Percentiles rank a stretch among this genome's conserved stretches.
phyloP scores from a whole-genome alignment of 2,329 filamentous ascomycete species.

The Trichophaea hybrida region DNA sequence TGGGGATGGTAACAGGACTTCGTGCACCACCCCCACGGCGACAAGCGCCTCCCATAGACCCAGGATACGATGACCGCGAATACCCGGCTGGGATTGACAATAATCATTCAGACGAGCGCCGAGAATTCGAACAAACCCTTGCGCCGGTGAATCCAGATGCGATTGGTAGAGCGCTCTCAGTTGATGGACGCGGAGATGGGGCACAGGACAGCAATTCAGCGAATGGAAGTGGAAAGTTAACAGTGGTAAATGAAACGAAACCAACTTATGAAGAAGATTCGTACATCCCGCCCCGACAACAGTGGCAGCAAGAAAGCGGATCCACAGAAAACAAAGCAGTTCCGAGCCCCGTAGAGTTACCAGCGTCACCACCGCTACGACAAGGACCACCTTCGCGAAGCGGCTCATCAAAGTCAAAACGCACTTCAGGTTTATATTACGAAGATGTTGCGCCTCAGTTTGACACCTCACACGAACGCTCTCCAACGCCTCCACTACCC shows the following conservation, averaged over 20 bases:
- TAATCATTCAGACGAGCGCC: conserved; percentile 12
- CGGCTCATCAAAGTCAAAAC: conserved; percentile 8
- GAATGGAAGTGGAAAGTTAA: conserved; percentile 3
- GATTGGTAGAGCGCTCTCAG: conserved; percentile 11
- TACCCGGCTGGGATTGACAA: background rate
- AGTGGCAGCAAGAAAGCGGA: conserved; percentile 12
- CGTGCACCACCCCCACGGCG: conserved; percentile 9
- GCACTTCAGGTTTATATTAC: conserved; percentile 48
- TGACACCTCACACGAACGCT: conserved; percentile 37
- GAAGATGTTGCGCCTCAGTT: conserved; percentile 90
- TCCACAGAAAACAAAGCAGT: background rate
- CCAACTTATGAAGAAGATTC: conserved; percentile 11
- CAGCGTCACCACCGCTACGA: conserved; percentile 3
- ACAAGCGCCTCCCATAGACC: conserved; percentile 3
- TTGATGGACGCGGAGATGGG: conserved; percentile 1
- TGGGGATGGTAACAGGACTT: conserved; percentile 12
- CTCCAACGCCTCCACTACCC: conserved; percentile 21
- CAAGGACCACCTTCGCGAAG: background rate
- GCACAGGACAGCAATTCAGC: background rate
- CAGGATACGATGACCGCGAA: conserved; percentile 12
- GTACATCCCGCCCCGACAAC: conserved; percentile 25
- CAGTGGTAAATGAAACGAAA: conserved; percentile 8
- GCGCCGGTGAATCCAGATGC: background rate
- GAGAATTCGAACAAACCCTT: conserved; percentile 18
- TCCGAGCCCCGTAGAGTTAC: conserved; percentile 22